These are phyloP conservation scores for Tetrahymena thermophila DNA, from an alignment of 73 alveolate genomes.

Conservation along the genomic window DNA sequence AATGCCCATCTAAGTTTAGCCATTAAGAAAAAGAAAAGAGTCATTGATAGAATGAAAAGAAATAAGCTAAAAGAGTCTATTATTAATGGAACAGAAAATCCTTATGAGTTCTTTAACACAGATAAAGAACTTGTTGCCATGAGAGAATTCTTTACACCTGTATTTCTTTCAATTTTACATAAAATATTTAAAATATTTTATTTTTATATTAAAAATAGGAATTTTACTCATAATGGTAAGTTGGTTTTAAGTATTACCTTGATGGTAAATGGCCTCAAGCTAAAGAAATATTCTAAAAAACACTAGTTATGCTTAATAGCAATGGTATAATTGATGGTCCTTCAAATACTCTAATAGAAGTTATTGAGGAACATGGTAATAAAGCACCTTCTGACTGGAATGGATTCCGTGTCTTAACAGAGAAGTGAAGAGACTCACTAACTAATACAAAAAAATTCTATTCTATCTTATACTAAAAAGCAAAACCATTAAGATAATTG, in stretches of 20 bases:
- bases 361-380: slow-evolving; percentile 38
- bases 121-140: not conserved
- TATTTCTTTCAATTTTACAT: not conserved
- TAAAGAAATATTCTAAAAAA: slow-evolving; percentile 57
- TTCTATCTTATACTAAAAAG: not conserved
- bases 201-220: slow-evolving; percentile 6
- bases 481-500: not conserved
- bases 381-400: slow-evolving; percentile 81
- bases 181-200: not conserved
- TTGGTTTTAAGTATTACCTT: slow-evolving; percentile 67
- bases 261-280: slow-evolving; percentile 88
- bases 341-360: slow-evolving; percentile 39
- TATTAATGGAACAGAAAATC: not conserved
- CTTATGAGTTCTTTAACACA: not conserved
- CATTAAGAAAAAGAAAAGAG: not conserved
- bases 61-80: not conserved
- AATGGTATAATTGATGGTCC: slow-evolving; percentile 49
- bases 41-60: not conserved
- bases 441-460: not conserved
- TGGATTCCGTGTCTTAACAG: slow-evolving; percentile 75
- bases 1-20: not conserved
- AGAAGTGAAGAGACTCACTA: slow-evolving; percentile 45
- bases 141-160: slow-evolving; percentile 7
- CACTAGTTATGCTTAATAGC: slow-evolving; percentile 21
- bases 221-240: slow-evolving; percentile 50